Percentiles rank a stretch among this genome's conserved stretches.
Evolutionary conservation across 2,329 filamentous ascomycete genomes (phyloP).

Genomic region (Fusarium equiseti): DNA sequence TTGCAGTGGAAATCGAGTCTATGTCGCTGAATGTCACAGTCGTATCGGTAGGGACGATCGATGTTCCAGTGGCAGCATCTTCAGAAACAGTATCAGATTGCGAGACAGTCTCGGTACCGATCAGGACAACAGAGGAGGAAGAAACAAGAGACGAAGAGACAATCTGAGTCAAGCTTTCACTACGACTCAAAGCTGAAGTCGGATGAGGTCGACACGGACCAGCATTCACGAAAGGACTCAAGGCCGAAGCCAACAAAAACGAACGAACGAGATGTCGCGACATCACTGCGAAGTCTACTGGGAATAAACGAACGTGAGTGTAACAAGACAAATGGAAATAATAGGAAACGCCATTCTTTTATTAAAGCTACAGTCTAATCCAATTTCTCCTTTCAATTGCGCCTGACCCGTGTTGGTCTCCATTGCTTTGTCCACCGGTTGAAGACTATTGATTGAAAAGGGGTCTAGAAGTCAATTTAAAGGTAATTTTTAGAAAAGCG

Average conservation of each 20-base stretch:
- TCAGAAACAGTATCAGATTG: neutral
- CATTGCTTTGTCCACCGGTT: too few relatives aligned
- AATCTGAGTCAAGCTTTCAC: neutral
- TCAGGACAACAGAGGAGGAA: neutral
- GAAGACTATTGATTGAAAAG: neutral
- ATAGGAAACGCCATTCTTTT: neutral
- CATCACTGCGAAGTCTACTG: neutral
- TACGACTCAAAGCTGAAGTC: accelerated
- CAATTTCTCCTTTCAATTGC: neutral
- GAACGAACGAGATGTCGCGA: neutral
- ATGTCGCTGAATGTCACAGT: accelerated
- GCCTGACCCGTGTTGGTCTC: neutral
- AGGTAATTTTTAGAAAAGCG: neutral
- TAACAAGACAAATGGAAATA: neutral
- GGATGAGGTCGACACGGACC: neutral
- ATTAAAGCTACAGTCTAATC: neutral
- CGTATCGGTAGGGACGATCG: neutral
- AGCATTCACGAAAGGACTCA: neutral
- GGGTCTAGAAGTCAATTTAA: neutral
- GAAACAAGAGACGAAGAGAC: neutral
- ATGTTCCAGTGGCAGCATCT: neutral
- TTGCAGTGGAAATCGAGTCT: neutral
- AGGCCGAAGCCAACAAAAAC: neutral
- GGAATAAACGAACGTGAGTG: neutral
- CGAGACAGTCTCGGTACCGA: neutral